Evolutionary conservation across 164 flowering plant genomes (phyloP), one percentile per base, ranked within the genome.

Genomic region (Cinnamomum micranthum): DNA sequence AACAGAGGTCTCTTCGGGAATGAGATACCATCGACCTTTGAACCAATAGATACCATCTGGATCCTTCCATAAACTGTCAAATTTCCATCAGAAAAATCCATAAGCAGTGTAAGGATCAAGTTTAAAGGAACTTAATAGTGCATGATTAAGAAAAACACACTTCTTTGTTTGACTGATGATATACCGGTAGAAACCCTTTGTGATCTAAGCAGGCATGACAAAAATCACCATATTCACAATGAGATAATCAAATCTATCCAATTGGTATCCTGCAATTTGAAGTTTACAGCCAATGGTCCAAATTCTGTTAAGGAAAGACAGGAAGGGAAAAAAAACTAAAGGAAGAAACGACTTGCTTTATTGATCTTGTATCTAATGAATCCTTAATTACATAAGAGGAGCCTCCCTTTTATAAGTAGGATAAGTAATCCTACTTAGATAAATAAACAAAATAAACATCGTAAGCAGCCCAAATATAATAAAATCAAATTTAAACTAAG

Each of bases 1-100:
- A 41, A 87, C 82, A 65, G 86, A 82, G 71, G 99, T 96, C 86
- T 96, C 99, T 76, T 96, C 99, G 0, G 99, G 98, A 69, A 94
- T 94, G 19, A 90, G 82, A 76, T 90, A 94, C 99, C 98, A 96
- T 19, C 85, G 88, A 14, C 83, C 97, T 31, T 85, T 81, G 78
- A 85, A 88, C 95, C 95, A 90, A 69, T 85, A 94, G 66, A 65
- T 89, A 52, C 91, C 97, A 84, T 93, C 92, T 31, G 84, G 85
- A 59, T 93, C 97, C 77, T 87, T 95, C 98, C 99, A 95, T 75
- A 95, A 71, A 76, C 99, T 95, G 85, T 77, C 74, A 24, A 77
- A 63, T 59, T 71, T 67, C 70, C 74, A 75, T 60, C 64, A 23
- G 2, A 35, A 67, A 68, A 71, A 55, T 14, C 60, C 60, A 55